Conservation (phyloP, 768 basidiomycete genomes). For the Termitomyces sp. region DNA sequence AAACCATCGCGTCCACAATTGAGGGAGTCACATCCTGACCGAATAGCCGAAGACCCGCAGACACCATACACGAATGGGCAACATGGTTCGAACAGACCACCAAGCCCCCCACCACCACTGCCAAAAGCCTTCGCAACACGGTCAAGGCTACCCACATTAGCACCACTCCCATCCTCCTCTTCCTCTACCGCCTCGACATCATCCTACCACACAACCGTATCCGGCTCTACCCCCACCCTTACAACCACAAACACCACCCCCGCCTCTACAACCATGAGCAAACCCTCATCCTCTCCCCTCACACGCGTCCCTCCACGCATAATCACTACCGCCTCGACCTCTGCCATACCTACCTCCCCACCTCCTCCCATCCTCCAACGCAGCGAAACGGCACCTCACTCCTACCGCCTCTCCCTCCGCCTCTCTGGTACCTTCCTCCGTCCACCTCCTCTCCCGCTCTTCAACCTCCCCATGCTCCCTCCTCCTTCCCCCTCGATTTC, state of each 20-base stretch:
- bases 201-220: background rate
- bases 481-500: constrained; percentile 13
- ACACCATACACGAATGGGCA: background rate
- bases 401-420: constrained; percentile 10
- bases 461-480: constrained; percentile 48
- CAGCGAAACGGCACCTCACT: constrained; percentile 7
- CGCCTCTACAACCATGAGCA: background rate
- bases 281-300: background rate
- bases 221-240: background rate
- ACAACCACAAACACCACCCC: constrained; percentile 2
- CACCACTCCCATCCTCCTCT: background rate
- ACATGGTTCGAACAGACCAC: background rate
- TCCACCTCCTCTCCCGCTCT: constrained; percentile 32
- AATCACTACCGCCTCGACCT: background rate
- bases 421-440: constrained; percentile 20
- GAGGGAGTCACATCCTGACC: background rate
- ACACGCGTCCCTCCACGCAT: background rate
- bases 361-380: constrained; percentile 9
- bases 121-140: background rate
- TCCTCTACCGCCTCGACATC: background rate
- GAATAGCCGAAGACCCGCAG: background rate
- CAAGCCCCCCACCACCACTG: constrained; percentile 1
- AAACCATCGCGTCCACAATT: constrained; percentile 8
- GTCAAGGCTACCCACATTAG: background rate
- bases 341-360: background rate